phyloP scores from a whole-genome alignment of 139 green algal species.

The Chlorella sp. region DNA sequence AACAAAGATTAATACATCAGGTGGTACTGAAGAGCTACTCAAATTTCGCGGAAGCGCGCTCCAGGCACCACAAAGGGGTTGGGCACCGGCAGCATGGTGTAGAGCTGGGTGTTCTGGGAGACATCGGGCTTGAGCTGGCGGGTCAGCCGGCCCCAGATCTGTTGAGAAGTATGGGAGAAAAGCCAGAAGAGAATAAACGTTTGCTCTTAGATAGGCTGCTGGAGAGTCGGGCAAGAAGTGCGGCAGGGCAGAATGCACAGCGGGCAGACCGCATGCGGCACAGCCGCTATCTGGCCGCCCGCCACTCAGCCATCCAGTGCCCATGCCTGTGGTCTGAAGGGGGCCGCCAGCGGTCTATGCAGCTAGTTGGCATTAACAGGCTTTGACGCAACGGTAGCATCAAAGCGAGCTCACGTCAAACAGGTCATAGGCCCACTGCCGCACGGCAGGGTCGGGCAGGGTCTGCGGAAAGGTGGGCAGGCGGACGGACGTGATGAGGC shows the following conservation, averaged over 20 bases:
- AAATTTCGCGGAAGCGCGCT: constrained; percentile 81
- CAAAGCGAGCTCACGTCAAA: no score
- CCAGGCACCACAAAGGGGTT: constrained; percentile 81
- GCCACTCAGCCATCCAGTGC: no score
- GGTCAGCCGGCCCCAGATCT: constrained; percentile 56
- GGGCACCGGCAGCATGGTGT: constrained; percentile 82
- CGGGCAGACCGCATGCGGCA: no score
- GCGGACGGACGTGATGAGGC: no score
- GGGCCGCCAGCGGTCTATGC: background rate
- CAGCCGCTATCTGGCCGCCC: no score
- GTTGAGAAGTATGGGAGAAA: background rate
- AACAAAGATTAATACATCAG: background rate
- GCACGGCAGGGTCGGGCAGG: background rate
- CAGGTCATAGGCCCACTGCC: background rate
- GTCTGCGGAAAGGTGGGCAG: no score
- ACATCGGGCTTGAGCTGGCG: constrained; percentile 29
- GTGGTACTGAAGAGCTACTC: background rate
- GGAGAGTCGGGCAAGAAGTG: background rate
- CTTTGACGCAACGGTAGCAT: no score
- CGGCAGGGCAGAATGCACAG: background rate
- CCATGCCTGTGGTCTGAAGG: background rate
- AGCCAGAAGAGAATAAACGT: background rate
- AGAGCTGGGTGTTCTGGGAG: constrained; percentile 9
- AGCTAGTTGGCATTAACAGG: no score
- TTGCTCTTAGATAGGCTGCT: background rate